Percentiles rank a stretch among this genome's conserved stretches.
phyloP scores from a whole-genome alignment of 169 alveolate genomes.

The Cryptosporidium bovis region DNA sequence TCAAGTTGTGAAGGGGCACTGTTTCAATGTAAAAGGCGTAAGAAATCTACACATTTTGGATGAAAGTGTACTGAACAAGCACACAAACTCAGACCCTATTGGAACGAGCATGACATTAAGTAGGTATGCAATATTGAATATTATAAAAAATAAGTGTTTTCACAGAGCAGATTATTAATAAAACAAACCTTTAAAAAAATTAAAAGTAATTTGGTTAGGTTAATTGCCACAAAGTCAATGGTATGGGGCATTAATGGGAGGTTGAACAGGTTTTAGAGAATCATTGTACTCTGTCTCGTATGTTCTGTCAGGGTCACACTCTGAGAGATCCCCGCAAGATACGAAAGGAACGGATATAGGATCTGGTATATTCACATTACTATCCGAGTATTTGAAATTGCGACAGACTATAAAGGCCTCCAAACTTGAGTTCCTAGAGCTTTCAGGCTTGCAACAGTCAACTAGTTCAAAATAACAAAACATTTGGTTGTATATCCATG shows the following conservation, averaged over 20 bases:
- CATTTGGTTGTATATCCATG: constrained; percentile 82
- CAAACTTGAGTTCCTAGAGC: constrained; percentile 87
- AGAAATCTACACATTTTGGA: constrained; percentile 26
- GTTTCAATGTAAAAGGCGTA: constrained; percentile 29
- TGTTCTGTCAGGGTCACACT: constrained; percentile 62
- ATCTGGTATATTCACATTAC: constrained; percentile 13
- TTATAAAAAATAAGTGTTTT: constrained; percentile 9
- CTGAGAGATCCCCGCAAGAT: constrained; percentile 69
- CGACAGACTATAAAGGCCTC: constrained; percentile 89
- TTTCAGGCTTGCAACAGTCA: constrained; percentile 88
- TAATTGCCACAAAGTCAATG: not conserved
- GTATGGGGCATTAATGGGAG: constrained; percentile 72
- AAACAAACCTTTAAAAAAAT: no score
- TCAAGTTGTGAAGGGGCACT: constrained; percentile 33
- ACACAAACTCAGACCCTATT: constrained; percentile 36
- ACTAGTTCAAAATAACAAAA: constrained; percentile 84
- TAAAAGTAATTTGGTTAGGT: no score
- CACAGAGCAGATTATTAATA: no score
- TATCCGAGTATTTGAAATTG: not conserved
- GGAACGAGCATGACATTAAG: constrained; percentile 52
- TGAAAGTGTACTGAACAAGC: constrained; percentile 34
- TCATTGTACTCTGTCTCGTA: constrained; percentile 45
- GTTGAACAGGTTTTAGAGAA: constrained; percentile 53
- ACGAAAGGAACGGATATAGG: constrained; percentile 60
- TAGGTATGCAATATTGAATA: constrained; percentile 46